These are phyloP conservation scores for Alternaria postmessia DNA, from an alignment of 2,329 filamentous ascomycete species.

Conservation along the genomic window DNA sequence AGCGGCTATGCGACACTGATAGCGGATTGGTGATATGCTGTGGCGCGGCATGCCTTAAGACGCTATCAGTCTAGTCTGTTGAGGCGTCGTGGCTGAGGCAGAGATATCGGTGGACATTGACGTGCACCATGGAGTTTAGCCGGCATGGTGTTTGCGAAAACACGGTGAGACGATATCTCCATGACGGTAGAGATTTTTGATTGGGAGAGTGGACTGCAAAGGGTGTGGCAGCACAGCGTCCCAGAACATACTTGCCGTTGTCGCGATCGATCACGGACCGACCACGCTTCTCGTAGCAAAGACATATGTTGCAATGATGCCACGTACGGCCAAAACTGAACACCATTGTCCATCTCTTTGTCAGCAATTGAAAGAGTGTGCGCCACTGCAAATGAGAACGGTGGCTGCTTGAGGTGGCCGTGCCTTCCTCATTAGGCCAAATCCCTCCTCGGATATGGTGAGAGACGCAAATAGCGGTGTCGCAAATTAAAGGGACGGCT, in stretches of 20 bases:
- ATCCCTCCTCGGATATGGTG: neutral
- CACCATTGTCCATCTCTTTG: neutral
- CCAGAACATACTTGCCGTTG: neutral
- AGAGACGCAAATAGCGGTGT: conserved; percentile 18
- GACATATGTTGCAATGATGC: neutral
- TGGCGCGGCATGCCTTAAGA: conserved; percentile 14
- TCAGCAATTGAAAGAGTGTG: neutral
- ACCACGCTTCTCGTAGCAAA: neutral
- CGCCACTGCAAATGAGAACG: neutral
- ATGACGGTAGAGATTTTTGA: neutral
- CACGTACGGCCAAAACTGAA: neutral
- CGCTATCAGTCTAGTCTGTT: neutral
- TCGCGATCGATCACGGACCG: neutral
- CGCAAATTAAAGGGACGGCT: conserved; percentile 5
- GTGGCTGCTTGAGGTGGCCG: conserved; percentile 37
- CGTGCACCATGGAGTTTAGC: conserved; percentile 1
- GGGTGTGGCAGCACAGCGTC: neutral
- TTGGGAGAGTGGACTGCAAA: neutral
- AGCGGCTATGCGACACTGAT: conserved; percentile 2
- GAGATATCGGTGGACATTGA: conserved; percentile 2
- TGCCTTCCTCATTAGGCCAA: conserved; percentile 13
- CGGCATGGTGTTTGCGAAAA: neutral
- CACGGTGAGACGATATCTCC: neutral
- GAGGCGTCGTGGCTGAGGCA: conserved; percentile 16
- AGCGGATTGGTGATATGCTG: conserved; percentile 1